Conservation (phyloP, 2,329 filamentous ascomycete species). For the Neonectria coccinea region DNA sequence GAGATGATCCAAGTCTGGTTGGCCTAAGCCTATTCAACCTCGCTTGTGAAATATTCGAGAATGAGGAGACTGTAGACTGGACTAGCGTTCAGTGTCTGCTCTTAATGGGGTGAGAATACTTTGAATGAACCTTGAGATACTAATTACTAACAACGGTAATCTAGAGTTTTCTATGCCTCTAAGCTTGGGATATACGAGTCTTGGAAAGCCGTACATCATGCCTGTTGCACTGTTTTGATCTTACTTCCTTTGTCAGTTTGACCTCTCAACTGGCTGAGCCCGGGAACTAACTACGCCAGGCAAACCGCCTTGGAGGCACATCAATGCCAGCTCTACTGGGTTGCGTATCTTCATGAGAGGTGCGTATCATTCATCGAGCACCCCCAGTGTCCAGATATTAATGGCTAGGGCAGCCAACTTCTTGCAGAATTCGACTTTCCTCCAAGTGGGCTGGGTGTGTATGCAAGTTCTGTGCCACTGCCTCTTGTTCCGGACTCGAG, state of each 20-base stretch:
- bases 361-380: not conserved
- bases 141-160: not conserved
- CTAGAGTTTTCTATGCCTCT: constrained; percentile 28
- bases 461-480: constrained; percentile 28
- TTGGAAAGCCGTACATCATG: constrained; percentile 28
- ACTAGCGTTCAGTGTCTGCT: constrained; percentile 30
- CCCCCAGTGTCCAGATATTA: not conserved
- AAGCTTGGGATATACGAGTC: constrained; percentile 30
- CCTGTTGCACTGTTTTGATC: constrained; percentile 30
- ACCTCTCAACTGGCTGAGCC: rapidly evolving
- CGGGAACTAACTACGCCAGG: not conserved
- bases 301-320: constrained; percentile 27
- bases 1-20: constrained; percentile 3
- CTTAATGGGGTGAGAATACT: constrained; percentile 28
- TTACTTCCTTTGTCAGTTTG: constrained; percentile 22
- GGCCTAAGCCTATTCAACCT: constrained; percentile 29
- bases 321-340: constrained; percentile 33
- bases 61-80: constrained; percentile 23
- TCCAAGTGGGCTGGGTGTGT: constrained; percentile 30
- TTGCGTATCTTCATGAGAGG: constrained; percentile 37
- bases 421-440: constrained; percentile 37
- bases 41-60: constrained; percentile 23
- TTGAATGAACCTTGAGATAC: no score
- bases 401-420: constrained; percentile 9
- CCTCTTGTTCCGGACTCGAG: constrained; percentile 26